These are phyloP conservation scores for Exobasidium rhododendri DNA, from an alignment of 1,284 basidiomycete genomes.

Conservation along the genomic window DNA sequence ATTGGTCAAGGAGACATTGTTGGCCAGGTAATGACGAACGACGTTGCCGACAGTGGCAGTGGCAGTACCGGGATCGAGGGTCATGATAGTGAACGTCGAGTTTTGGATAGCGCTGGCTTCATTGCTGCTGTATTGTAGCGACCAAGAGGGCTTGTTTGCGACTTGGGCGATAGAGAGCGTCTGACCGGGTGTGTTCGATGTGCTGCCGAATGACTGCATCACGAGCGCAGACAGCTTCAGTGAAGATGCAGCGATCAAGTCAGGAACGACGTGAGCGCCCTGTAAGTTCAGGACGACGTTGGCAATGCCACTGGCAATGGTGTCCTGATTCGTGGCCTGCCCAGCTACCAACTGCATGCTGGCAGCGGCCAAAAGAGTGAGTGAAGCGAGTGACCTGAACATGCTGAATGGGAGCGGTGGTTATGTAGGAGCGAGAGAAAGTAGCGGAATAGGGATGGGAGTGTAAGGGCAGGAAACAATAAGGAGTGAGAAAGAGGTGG, in stretches of 20 bases:
- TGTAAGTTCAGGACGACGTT: slow-evolving; percentile 1
- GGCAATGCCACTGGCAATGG: not conserved
- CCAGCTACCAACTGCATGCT: not conserved
- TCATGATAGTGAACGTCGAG: slow-evolving; percentile 4
- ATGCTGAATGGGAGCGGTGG: not conserved
- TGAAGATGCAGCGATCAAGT: not conserved
- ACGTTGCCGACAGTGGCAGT: not conserved
- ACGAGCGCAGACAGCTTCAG: not conserved
- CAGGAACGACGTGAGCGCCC: not conserved
- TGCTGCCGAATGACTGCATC: not conserved
- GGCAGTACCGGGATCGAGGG: slow-evolving; percentile 6
- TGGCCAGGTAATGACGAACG: slow-evolving; percentile 10
- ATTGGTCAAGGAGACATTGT: not conserved
- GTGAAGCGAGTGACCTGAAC: slow-evolving; percentile 6
- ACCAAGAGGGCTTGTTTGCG: not conserved
- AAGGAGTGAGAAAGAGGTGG: too few relatives aligned
- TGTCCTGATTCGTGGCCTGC: not conserved
- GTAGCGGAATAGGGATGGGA: too few relatives aligned
- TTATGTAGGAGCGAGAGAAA: too few relatives aligned
- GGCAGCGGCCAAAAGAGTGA: not conserved
- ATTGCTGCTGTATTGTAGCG: not conserved
- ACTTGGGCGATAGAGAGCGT: not conserved
- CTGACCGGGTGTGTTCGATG: not conserved
- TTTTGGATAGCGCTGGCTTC: not conserved
- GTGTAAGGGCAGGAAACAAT: too few relatives aligned